A percentile compares a stretch with the other conserved stretches of the same genome.
Evolutionary conservation across 78 protist genomes (phyloP).

Genomic region (Dictyostelium capitatum): DNA sequence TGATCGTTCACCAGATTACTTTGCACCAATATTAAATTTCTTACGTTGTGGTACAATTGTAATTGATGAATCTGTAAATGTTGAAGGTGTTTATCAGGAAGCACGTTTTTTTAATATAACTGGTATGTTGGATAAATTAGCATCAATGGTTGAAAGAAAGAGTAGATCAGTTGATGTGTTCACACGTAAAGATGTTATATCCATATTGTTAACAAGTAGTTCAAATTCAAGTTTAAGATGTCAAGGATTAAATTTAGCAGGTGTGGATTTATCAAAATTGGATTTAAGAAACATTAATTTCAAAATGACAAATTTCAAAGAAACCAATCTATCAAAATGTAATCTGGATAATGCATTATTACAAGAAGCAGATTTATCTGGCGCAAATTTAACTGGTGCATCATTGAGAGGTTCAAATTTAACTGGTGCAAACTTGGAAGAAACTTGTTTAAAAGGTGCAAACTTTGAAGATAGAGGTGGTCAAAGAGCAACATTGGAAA

Average conservation of each 20-base stretch:
- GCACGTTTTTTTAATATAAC: conserved; percentile 84
- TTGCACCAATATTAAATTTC: conserved; percentile 63
- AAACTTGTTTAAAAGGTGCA: conserved; percentile 59
- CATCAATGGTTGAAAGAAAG: conserved; percentile 59
- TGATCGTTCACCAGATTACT: conserved; percentile 86
- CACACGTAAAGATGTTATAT: conserved; percentile 83
- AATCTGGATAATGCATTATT: conserved; percentile 78
- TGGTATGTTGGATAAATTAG: conserved; percentile 72
- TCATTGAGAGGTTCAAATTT: conserved; percentile 60
- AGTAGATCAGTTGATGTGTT: conserved; percentile 19
- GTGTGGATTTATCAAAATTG: conserved; percentile 77
- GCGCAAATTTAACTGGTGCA: conserved; percentile 78
- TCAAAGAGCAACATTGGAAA: conserved; percentile 81
- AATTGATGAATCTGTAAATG: conserved; percentile 57
- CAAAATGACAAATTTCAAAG: conserved; percentile 84
- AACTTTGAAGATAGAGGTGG: conserved; percentile 87
- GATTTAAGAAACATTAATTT: conserved; percentile 85
- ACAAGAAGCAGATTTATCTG: conserved; percentile 75
- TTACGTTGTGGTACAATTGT: conserved; percentile 75
- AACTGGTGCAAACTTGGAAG: conserved; percentile 79
- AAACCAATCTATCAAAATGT: conserved; percentile 73
- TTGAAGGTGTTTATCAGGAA: conserved; percentile 81
- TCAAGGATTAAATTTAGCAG: conserved; percentile 84
- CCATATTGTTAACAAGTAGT: conserved; percentile 73
- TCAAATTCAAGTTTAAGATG: conserved; percentile 80